Evolutionary conservation across 441 rosid species (phyloP).

Genomic region (Sinapis alba): DNA sequence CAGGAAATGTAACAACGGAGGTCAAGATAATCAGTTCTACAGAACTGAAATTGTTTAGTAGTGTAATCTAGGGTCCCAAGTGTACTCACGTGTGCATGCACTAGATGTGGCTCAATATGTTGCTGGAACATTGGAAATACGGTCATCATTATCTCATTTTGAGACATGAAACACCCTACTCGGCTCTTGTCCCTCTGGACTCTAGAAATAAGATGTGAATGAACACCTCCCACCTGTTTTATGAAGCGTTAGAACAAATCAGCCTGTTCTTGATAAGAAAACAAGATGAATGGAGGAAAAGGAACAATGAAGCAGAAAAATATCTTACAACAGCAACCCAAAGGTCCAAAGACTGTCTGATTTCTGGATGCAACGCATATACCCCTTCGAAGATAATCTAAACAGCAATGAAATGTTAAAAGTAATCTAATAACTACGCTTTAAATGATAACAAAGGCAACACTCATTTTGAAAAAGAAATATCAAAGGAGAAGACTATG

Average conservation of each 20-base stretch:
- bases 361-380: conserved; percentile 97
- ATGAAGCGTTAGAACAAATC: conserved; percentile 28
- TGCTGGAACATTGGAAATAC: conserved; percentile 99
- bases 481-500: conserved; percentile 4
- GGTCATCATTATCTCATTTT: conserved; percentile 97
- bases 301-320: conserved; percentile 32
- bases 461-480: neutral
- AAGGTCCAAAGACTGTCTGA: conserved; percentile 84
- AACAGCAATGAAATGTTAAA: conserved; percentile 18
- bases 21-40: conserved; percentile 1
- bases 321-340: conserved; percentile 98
- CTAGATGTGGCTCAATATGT: conserved; percentile 98
- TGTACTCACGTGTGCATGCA: conserved; percentile 95
- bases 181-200: conserved; percentile 99
- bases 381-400: conserved; percentile 98
- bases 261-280: conserved; percentile 25
- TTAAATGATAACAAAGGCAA: conserved; percentile 15
- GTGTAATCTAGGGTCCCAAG: conserved; percentile 27
- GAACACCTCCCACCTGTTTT: conserved; percentile 98
- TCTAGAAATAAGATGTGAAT: conserved; percentile 96
- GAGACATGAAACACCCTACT: conserved; percentile 88
- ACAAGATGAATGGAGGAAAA: neutral
- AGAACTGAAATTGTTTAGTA: neutral
- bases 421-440: neutral
- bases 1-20: conserved; percentile 16